phyloP scores from a whole-genome alignment of 768 basidiomycete genomes.

The Suillus hirtellus region DNA sequence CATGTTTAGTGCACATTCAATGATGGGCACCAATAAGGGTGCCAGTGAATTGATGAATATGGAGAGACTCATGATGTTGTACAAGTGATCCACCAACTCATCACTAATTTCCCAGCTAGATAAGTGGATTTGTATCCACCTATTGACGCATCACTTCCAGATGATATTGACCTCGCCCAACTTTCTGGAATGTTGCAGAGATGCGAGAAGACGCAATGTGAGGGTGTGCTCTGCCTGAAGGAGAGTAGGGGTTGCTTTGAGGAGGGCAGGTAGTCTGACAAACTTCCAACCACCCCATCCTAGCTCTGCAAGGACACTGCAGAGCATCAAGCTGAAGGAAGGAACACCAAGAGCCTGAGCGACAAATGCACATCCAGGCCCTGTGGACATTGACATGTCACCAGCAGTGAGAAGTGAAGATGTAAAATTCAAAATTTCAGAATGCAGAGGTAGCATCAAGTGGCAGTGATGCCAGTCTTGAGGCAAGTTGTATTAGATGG shows the following conservation, averaged over 20 bases:
- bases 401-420: conserved; percentile 40
- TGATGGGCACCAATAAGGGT: conserved; percentile 43
- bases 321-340: conserved; percentile 52
- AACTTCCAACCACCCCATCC: conserved; percentile 80
- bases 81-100: conserved; percentile 51
- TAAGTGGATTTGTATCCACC: conserved; percentile 47
- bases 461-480: conserved; percentile 30
- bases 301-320: conserved; percentile 61
- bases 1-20: conserved; percentile 40
- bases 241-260: conserved; percentile 50
- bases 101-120: conserved; percentile 39
- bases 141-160: conserved; percentile 55
- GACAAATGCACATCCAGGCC: conserved; percentile 50
- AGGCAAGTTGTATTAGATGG: conserved; percentile 38
- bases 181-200: conserved; percentile 47
- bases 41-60: conserved; percentile 49
- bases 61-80: conserved; percentile 55
- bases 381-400: conserved; percentile 39
- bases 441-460: conserved; percentile 28
- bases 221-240: conserved; percentile 43
- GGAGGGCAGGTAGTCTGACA: conserved; percentile 59
- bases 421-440: conserved; percentile 34
- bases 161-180: conserved; percentile 57
- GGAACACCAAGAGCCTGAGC: conserved; percentile 26
- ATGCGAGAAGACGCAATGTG: conserved; percentile 51